These are phyloP conservation scores for Wallacemonas sp. DNA, from an alignment of 208 protist genomes.

Conservation along the genomic window DNA sequence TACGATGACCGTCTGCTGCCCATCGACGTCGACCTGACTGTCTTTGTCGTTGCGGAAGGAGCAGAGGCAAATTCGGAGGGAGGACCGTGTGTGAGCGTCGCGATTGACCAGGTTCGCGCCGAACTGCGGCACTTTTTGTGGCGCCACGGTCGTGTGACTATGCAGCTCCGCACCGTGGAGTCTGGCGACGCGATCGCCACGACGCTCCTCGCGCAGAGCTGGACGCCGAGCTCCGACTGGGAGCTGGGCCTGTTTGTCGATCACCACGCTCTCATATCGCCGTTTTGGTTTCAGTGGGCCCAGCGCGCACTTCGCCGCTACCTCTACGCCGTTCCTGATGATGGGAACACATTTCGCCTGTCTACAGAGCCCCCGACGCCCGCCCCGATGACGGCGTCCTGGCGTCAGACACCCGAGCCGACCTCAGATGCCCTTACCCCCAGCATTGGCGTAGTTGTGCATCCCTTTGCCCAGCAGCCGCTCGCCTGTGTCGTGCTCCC, in stretches of 20 bases:
- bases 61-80: background rate
- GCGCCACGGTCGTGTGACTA: conserved; percentile 37
- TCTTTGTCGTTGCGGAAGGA: conserved; percentile 21
- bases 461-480: background rate
- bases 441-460: background rate
- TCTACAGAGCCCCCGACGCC: background rate
- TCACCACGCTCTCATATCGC: conserved; percentile 37
- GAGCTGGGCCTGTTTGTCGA: conserved; percentile 70
- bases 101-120: background rate
- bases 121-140: conserved; percentile 33
- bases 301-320: conserved; percentile 36
- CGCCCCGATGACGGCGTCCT: background rate
- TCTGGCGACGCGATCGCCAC: conserved; percentile 6
- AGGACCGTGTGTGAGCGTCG: background rate
- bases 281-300: conserved; percentile 61
- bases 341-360: background rate
- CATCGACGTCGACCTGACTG: conserved; percentile 42
- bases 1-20: conserved; percentile 31
- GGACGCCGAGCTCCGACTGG: conserved; percentile 52
- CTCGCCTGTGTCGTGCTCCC: conserved; percentile 6
- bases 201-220: conserved; percentile 39
- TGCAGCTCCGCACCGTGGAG: conserved; percentile 30
- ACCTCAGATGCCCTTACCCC: background rate
- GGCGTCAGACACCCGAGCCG: background rate
- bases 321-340: conserved; percentile 14